Conservation (phyloP, 2,329 filamentous ascomycete genomes). For the Monosporascus sp. region DNA sequence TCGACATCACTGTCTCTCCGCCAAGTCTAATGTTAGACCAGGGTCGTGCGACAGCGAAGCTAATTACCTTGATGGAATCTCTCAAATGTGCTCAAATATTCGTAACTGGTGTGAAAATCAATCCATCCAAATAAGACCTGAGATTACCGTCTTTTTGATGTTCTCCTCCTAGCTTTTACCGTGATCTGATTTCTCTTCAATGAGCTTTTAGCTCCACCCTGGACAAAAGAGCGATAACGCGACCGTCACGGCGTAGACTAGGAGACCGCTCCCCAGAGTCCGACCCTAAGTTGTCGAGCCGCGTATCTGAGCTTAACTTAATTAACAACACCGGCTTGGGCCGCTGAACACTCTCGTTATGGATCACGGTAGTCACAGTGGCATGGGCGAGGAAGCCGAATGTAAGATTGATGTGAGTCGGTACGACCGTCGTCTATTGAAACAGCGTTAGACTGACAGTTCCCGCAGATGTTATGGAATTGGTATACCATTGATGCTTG, state of each 20-base stretch:
- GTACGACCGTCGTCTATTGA: background rate
- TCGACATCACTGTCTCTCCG: too few relatives aligned
- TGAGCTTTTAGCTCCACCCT: too few relatives aligned
- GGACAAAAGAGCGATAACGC: too few relatives aligned
- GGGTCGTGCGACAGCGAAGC: background rate
- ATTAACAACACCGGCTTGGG: background rate
- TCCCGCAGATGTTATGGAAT: slow-evolving; percentile 39
- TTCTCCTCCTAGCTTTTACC: too few relatives aligned
- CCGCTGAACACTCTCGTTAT: background rate
- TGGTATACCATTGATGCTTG: slow-evolving; percentile 37
- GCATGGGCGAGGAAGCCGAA: background rate
- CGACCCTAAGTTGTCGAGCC: too few relatives aligned
- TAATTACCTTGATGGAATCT: background rate
- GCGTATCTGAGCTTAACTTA: too few relatives aligned
- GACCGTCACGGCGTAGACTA: too few relatives aligned
- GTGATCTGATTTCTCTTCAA: too few relatives aligned
- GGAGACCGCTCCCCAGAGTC: too few relatives aligned
- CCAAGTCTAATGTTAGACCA: too few relatives aligned
- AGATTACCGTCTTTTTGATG: background rate
- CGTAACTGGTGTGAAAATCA: background rate
- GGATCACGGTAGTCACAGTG: slow-evolving; percentile 2
- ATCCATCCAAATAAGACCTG: background rate
- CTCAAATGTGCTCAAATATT: background rate
- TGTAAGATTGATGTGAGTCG: slow-evolving; percentile 8
- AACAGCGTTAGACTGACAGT: slow-evolving; percentile 4